Evolutionary conservation across 2,329 filamentous ascomycete species (phyloP), one percentile per base, ranked within the genome.

Genomic region (Colletotrichum zoysiae): DNA sequence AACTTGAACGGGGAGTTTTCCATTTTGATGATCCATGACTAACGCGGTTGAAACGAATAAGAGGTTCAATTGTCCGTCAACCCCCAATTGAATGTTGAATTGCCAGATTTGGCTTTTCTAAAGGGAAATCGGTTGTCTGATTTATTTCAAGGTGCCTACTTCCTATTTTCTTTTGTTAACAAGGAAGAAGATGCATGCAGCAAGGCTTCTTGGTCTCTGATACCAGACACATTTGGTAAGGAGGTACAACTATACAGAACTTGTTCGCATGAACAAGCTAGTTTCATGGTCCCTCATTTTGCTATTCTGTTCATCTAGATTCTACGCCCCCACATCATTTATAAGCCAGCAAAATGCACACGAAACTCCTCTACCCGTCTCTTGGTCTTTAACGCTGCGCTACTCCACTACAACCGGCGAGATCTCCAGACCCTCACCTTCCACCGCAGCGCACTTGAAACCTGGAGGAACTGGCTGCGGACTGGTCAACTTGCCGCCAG

Each of bases 391-490:
- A 2, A 16, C 3, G 0, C 20, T 46, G 44, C n/a, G 44, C 11
- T 46, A 46, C 20, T 46, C 11, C 18, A n/a, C 11, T 9, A 26
- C 9, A 14, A 33, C n/a, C 1, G 69, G 58, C 44, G 69, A 71
- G 16, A 71, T 69, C 23, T 69, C 59, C 6, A 71, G 23, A 1
- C 65, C 65, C n/a, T 69, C 23, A 0, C 69, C 48, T 16, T 71
- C 65, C 12, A 65, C 65, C 9, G 65, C 59, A 14, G 35, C 12
- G 40, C 69, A 71, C 59, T 71, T 69, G 55, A 71, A 71, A 16
- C 69, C 69, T 42, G 59, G 69, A 2, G 69, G 65, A 50, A 71
- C 60, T 23, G 69, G 69, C 33, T 71, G 69, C 40, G 69, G 65
- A 16, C 23, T 44, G 20, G 69, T 71, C 55, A 69, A 38, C 23